These are phyloP conservation scores for Pholiota conissans DNA, from an alignment of 768 basidiomycete genomes.

Conservation along the genomic window DNA sequence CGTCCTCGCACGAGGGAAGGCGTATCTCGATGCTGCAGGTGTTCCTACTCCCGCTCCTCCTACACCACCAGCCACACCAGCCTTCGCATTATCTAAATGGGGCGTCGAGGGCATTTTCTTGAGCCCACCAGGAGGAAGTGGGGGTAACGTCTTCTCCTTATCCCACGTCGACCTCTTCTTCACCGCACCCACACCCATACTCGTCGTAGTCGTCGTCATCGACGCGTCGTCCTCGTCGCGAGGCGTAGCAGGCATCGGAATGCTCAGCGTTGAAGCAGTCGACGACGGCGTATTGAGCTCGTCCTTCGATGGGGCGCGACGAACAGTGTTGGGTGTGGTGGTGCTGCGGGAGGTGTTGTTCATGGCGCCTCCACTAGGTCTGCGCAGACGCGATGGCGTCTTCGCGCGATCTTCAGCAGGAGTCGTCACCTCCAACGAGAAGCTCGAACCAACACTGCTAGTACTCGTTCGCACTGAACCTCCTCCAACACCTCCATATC, in stretches of 20 bases:
- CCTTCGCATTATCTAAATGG: neutral
- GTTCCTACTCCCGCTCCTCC: neutral
- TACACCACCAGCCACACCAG: no score
- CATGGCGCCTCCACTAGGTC: no score
- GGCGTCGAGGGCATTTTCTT: conserved; percentile 14
- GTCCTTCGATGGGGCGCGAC: conserved; percentile 11
- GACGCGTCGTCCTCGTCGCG: conserved; percentile 21
- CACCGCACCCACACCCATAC: conserved; percentile 1
- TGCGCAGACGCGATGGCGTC: conserved; percentile 14
- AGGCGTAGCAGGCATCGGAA: conserved; percentile 34
- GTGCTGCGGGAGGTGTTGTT: no score
- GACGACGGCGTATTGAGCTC: conserved; percentile 31
- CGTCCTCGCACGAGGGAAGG: conserved; percentile 26
- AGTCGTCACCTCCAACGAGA: conserved; percentile 23
- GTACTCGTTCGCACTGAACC: conserved; percentile 21
- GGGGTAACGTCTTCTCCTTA: conserved; percentile 39
- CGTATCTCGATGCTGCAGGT: conserved; percentile 3
- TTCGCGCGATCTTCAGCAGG: conserved; percentile 9
- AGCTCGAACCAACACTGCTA: conserved; percentile 29
- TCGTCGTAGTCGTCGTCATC: conserved; percentile 7
- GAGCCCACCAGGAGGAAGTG: conserved; percentile 24
- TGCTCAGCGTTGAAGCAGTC: conserved; percentile 34
- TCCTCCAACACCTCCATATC: no score
- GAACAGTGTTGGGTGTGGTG: neutral
- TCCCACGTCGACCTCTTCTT: conserved; percentile 13